Base-by-base conservation (phyloP, 2,329 filamentous ascomycete genomes). In the Alternaria dauci region DNA sequence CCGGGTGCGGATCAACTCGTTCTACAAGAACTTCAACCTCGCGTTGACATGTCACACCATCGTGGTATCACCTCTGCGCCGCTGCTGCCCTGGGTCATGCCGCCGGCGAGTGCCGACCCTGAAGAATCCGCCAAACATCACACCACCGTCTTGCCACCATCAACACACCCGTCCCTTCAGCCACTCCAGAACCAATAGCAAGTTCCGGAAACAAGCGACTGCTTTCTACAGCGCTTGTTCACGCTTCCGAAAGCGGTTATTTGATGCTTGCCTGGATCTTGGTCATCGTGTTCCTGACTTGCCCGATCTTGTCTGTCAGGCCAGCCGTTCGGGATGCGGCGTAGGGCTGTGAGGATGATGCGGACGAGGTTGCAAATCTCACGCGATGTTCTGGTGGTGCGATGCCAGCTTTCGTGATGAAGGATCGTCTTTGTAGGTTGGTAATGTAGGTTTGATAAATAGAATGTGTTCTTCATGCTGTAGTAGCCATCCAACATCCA, bases 121-220 rank as follows among this genome's bases (percentile, higher is more conserved):
- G 26, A 43, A n/a, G 38, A 46, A 16, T 16, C 39, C 39, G 39
- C 20, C 6, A 54, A 61, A 48, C 41, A 62, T 72, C 70, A 72
- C 70, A 70, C 70, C 71, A 74, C 67, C 52, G 26, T 72, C 69
- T 65, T 58, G 16, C 65, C 59, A 70, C 55, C 58, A 43, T 39
- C 32, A 43, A 39, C 14, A 30, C 36, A 56, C 56, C 20, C 23
- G 36, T 25, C 32, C 18, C 9, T 20, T 38, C 16, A 14, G 12
- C 20, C 3, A 25, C 16, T 4, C 50, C 28, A 41, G 23, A 47
- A 47, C 50, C 46, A 50, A 34, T 32, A 26, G 34, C 28, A 59
- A 43, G 47, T 26, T 43, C 61, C 58, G 54, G 61, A 43, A 57
- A 42, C 44, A 28, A 32, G 47, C 55, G 50, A 58, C 42, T 52